Evolutionary conservation across 176 grass and related monocot species (phyloP).

Genomic region (Aegilops bicornis): DNA sequence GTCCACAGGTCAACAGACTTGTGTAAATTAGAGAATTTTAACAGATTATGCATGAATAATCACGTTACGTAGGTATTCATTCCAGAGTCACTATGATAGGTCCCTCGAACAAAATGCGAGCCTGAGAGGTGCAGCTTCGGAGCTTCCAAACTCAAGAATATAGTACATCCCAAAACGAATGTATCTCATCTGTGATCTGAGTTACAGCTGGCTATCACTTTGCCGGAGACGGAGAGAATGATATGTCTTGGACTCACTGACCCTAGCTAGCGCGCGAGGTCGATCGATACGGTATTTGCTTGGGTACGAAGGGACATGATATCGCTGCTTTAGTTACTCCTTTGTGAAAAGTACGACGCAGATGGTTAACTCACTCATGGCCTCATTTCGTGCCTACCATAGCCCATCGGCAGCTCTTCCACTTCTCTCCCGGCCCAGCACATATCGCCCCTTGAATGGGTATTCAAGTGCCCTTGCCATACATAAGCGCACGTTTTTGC

Average conservation of each 20-base stretch:
- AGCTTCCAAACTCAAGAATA: neutral
- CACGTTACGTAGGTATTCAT: neutral
- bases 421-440: neutral
- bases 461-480: neutral
- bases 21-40: no score
- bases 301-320: slow-evolving; percentile 68
- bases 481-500: neutral
- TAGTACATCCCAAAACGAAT: neutral
- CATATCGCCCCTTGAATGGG: neutral
- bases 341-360: slow-evolving; percentile 43
- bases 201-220: slow-evolving; percentile 28
- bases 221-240: neutral
- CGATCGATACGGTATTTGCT: slow-evolving; percentile 47
- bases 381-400: slow-evolving; percentile 36
- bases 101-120: neutral
- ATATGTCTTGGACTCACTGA: slow-evolving; percentile 22
- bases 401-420: neutral
- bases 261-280: slow-evolving; percentile 20
- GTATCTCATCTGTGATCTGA: neutral
- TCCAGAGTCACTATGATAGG: neutral
- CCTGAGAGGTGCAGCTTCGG: neutral
- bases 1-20: no score
- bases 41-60: no score
- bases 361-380: slow-evolving; percentile 42
- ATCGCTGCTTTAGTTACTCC: slow-evolving; percentile 40